phyloP scores from a whole-genome alignment of 2,329 filamentous ascomycete genomes.

The Aspergillus amoenus region DNA sequence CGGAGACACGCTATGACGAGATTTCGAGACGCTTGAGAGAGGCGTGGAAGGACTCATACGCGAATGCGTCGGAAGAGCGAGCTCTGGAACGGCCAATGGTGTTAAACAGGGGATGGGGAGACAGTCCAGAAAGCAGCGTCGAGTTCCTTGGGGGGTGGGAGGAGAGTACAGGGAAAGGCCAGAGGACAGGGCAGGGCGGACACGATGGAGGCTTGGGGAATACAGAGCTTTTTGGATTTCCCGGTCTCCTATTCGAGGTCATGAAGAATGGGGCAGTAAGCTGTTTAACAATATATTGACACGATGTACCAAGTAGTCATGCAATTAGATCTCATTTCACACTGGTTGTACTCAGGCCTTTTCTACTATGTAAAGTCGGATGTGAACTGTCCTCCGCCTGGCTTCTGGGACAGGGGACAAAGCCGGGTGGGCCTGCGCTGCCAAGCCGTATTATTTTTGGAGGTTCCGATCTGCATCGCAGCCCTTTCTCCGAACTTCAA shows the following conservation, averaged over 20 bases:
- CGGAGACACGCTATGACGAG: conserved; percentile 74
- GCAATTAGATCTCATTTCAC: too few species aligned
- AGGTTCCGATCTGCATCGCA: not conserved
- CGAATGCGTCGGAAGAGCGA: conserved; percentile 55
- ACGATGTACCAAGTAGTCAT: not conserved
- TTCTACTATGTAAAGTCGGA: too few species aligned
- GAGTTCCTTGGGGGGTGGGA: conserved; percentile 86
- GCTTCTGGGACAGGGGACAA: not conserved
- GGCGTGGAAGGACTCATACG: conserved; percentile 68
- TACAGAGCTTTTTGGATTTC: conserved; percentile 89
- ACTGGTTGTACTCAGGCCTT: too few species aligned
- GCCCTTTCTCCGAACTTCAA: not conserved
- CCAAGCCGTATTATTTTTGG: not conserved
- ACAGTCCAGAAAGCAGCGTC: conserved; percentile 85
- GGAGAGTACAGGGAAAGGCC: conserved; percentile 58
- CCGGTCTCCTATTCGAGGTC: conserved; percentile 92
- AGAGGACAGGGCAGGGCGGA: conserved; percentile 41
- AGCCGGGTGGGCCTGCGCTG: not conserved
- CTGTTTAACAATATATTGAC: conserved; percentile 79
- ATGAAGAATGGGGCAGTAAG: conserved; percentile 89
- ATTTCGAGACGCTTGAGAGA: conserved; percentile 68
- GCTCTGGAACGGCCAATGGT: conserved; percentile 68
- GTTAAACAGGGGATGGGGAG: conserved; percentile 84
- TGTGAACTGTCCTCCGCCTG: too few species aligned
- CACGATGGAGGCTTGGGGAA: conserved; percentile 61